Percentiles rank a stretch among this genome's conserved stretches.
These are phyloP conservation scores for Nasturtium officinale DNA, from an alignment of 345 rosid species.

Conservation along the genomic window DNA sequence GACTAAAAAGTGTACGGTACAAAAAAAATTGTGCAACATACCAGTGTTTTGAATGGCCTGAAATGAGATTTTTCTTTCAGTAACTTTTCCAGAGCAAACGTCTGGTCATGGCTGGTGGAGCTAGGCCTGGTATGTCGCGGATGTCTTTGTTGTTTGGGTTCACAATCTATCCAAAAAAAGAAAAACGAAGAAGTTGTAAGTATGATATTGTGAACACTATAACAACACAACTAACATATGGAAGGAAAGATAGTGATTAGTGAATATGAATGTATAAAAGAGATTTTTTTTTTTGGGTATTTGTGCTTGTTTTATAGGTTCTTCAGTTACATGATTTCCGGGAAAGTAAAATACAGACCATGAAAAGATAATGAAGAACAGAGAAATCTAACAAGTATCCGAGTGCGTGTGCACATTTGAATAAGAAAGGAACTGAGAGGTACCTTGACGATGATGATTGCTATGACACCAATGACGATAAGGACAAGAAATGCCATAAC, in stretches of 20 bases:
- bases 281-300: too few relatives aligned
- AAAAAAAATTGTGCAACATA: conserved; percentile 17
- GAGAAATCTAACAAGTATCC: not conserved
- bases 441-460: conserved; percentile 93
- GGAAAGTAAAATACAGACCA: not conserved
- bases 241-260: conserved; percentile 11
- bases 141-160: conserved; percentile 90
- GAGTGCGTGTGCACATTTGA: not conserved
- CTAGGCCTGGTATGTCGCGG: conserved; percentile 85
- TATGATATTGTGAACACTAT: conserved; percentile 6
- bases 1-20: conserved; percentile 29
- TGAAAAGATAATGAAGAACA: not conserved
- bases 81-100: conserved; percentile 70
- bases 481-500: conserved; percentile 83
- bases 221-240: not conserved
- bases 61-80: conserved; percentile 27
- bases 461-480: conserved; percentile 80
- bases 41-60: conserved; percentile 30
- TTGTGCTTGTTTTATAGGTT: not conserved
- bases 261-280: not conserved
- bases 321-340: not conserved
- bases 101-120: conserved; percentile 83
- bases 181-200: not conserved
- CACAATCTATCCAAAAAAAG: conserved; percentile 59
- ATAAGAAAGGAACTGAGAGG: conserved; percentile 10